Percentiles rank a stretch among this genome's conserved stretches.
These are phyloP conservation scores for Fraxinus quadrangulata DNA, from an alignment of 257 asterid species.

Conservation along the genomic window DNA sequence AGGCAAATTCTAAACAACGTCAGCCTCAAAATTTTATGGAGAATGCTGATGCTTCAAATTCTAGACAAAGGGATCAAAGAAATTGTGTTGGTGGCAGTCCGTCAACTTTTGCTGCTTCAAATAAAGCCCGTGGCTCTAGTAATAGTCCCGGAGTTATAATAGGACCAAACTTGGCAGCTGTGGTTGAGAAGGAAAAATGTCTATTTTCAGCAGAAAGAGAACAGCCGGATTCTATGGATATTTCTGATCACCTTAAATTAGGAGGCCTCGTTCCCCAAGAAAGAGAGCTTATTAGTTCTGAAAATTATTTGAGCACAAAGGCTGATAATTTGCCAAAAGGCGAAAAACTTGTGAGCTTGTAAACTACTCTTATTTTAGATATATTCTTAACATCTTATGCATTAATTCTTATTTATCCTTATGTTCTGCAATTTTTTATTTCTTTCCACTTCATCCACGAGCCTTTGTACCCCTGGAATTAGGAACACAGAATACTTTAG, in stretches of 20 bases:
- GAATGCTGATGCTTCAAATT: slow-evolving; percentile 32
- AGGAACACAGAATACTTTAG: neutral
- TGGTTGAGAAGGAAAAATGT: slow-evolving; percentile 34
- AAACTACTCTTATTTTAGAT: slow-evolving; percentile 18
- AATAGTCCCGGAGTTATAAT: slow-evolving; percentile 31
- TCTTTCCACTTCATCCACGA: neutral
- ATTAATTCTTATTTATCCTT: neutral
- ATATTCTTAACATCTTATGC: slow-evolving; percentile 15
- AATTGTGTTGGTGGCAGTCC: neutral
- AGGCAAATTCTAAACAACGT: slow-evolving; percentile 28
- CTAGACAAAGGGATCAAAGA: slow-evolving; percentile 33
- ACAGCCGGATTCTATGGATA: slow-evolving; percentile 36
- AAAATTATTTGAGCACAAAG: slow-evolving; percentile 22
- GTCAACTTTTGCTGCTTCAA: slow-evolving; percentile 27
- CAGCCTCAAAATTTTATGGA: slow-evolving; percentile 31
- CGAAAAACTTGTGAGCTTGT: slow-evolving; percentile 61
- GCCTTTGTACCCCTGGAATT: neutral
- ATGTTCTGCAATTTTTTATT: neutral
- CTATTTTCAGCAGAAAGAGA: slow-evolving; percentile 36
- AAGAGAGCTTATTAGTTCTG: slow-evolving; percentile 31
- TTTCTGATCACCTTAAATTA: slow-evolving; percentile 37
- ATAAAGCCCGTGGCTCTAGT: slow-evolving; percentile 26
- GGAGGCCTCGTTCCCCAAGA: slow-evolving; percentile 29
- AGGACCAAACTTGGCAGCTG: slow-evolving; percentile 34
- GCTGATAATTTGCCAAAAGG: slow-evolving; percentile 38